Evolutionary conservation across 2,329 filamentous ascomycete species (phyloP).

Genomic region (Mycosphaerella sp.): DNA sequence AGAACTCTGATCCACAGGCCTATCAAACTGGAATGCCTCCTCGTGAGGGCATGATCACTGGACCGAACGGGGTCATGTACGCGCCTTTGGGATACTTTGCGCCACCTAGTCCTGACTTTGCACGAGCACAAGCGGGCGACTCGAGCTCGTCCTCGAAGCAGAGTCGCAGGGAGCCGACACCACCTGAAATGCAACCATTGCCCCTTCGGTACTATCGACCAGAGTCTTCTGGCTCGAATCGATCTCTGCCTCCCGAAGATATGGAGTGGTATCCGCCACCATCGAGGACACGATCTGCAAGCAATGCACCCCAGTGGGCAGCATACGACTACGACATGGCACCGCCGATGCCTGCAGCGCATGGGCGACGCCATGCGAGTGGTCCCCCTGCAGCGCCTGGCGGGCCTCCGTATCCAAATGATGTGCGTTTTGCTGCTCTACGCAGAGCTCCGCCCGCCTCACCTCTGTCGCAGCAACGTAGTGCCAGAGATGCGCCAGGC

Average conservation of each 20-base stretch:
- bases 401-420: neutral
- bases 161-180: slow-evolving; percentile 29
- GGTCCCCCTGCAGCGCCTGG: slow-evolving; percentile 22
- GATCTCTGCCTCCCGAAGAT: slow-evolving; percentile 44
- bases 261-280: slow-evolving; percentile 34
- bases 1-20: slow-evolving; percentile 24
- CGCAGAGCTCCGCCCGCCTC: slow-evolving; percentile 27
- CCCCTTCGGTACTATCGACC: slow-evolving; percentile 30
- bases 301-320: slow-evolving; percentile 30
- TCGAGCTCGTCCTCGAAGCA: slow-evolving; percentile 23
- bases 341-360: slow-evolving; percentile 24
- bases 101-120: slow-evolving; percentile 23
- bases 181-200: slow-evolving; percentile 23
- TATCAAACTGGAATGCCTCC: slow-evolving; percentile 5
- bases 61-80: slow-evolving; percentile 45
- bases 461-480: slow-evolving; percentile 18
- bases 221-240: slow-evolving; percentile 36
- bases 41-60: slow-evolving; percentile 35
- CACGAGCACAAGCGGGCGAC: neutral
- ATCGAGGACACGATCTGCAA: slow-evolving; percentile 37
- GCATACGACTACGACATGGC: slow-evolving; percentile 35
- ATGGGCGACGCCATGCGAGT: slow-evolving; percentile 34
- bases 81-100: slow-evolving; percentile 30
- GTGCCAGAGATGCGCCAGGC: slow-evolving; percentile 8
- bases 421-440: slow-evolving; percentile 32